phyloP scores from a whole-genome alignment of 2,329 filamentous ascomycete species.

The Diaporthe nobilis region DNA sequence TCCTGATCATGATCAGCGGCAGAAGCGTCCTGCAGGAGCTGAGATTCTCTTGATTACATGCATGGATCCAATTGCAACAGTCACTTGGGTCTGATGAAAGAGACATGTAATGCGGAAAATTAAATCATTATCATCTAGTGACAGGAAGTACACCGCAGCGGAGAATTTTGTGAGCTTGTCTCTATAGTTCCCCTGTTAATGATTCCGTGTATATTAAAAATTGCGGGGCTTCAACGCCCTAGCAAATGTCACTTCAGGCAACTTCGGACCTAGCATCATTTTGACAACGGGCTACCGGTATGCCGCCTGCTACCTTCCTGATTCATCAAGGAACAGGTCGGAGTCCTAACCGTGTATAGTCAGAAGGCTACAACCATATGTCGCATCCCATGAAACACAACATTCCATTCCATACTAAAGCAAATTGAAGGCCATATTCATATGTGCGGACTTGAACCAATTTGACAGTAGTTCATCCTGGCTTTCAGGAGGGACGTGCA shows the following conservation, averaged over 20 bases:
- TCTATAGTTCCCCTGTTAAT: background rate
- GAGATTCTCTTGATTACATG: too few species aligned
- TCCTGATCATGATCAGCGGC: too few species aligned
- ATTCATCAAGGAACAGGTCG: background rate
- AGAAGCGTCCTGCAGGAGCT: too few species aligned
- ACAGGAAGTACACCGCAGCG: background rate
- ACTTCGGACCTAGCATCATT: background rate
- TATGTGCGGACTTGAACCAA: background rate
- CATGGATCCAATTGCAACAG: too few species aligned
- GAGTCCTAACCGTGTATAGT: too few species aligned
- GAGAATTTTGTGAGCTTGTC: background rate
- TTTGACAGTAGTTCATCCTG: background rate
- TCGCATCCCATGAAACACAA: background rate
- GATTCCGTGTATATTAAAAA: background rate
- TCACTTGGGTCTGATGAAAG: too few species aligned
- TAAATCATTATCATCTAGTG: too few species aligned
- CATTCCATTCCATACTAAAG: background rate
- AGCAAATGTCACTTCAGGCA: background rate
- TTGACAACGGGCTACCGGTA: background rate
- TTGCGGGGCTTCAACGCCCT: background rate
- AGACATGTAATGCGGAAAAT: too few species aligned
- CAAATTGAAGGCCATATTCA: background rate
- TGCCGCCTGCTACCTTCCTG: background rate
- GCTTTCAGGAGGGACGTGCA: background rate
- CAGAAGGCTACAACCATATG: background rate